Percentiles rank a stretch among this genome's conserved stretches.
Conservation (phyloP, 176 grass and related monocot species). For the Tillandsia fasciculata region DNA sequence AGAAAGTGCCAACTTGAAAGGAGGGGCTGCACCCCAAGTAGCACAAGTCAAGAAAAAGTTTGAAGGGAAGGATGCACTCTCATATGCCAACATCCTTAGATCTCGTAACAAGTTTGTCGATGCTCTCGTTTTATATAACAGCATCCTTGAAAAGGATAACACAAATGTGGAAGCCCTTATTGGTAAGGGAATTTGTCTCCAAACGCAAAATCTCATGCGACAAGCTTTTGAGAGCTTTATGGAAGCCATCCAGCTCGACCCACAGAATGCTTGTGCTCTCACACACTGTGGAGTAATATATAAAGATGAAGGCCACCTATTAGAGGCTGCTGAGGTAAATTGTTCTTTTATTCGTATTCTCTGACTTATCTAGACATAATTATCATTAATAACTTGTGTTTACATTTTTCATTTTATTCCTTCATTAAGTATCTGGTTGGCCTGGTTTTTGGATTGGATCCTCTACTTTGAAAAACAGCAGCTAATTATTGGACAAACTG, state of each 20-base stretch:
- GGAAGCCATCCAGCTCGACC: constrained; percentile 55
- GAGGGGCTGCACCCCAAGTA: not conserved
- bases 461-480: too few relatives aligned
- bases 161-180: constrained; percentile 81
- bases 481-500: too few relatives aligned
- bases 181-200: constrained; percentile 86
- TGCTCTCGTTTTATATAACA: constrained; percentile 58
- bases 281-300: constrained; percentile 92
- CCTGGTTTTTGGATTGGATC: too few relatives aligned
- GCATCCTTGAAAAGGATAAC: constrained; percentile 47
- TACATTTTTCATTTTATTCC: not conserved
- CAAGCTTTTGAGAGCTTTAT: constrained; percentile 65
- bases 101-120: constrained; percentile 82
- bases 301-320: constrained; percentile 90
- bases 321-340: constrained; percentile 83
- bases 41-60: constrained; percentile 13
- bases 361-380: not conserved
- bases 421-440: too few relatives aligned
- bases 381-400: not conserved
- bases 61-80: constrained; percentile 35
- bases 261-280: constrained; percentile 69
- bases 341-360: not conserved
- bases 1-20: constrained; percentile 11
- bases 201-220: constrained; percentile 51
- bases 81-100: constrained; percentile 77